Evolutionary conservation across 306 rosid species (phyloP).

Genomic region (Ormosia emarginata): DNA sequence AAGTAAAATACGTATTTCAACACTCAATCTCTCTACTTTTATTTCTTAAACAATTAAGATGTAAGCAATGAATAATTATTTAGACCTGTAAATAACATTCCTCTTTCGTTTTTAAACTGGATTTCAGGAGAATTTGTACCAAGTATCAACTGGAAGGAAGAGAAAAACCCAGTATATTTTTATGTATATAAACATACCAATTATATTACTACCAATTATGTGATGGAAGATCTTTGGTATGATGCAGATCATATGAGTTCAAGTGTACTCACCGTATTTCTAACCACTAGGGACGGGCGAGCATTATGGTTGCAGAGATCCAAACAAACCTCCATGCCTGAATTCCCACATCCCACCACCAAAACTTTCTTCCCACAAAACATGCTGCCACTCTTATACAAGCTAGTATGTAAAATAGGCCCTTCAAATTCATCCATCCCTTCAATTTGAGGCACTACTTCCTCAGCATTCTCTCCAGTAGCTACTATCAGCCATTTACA

Average conservation of each 20-base stretch:
- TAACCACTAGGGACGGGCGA: conserved; percentile 70
- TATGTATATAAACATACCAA: neutral
- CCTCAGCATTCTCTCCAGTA: conserved; percentile 87
- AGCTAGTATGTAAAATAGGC: conserved; percentile 59
- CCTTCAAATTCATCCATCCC: conserved; percentile 67
- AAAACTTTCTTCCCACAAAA: conserved; percentile 70
- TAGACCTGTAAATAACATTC: too few relatives aligned
- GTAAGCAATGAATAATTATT: too few relatives aligned
- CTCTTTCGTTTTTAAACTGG: neutral
- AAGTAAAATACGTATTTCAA: too few relatives aligned
- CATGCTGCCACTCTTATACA: conserved; percentile 62
- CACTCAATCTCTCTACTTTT: too few relatives aligned
- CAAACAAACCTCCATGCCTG: conserved; percentile 93
- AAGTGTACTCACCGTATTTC: conserved; percentile 64
- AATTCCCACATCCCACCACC: conserved; percentile 96
- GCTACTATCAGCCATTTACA: conserved; percentile 77
- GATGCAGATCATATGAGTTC: neutral
- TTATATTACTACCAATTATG: neutral
- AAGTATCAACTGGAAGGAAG: neutral
- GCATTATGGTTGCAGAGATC: conserved; percentile 88
- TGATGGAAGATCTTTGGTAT: neutral
- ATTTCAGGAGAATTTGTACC: neutral
- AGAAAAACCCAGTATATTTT: neutral
- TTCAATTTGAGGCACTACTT: conserved; percentile 57
- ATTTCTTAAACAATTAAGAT: too few relatives aligned